Evolutionary conservation across 306 rosid species (phyloP).

Genomic region (Quercus alba): DNA sequence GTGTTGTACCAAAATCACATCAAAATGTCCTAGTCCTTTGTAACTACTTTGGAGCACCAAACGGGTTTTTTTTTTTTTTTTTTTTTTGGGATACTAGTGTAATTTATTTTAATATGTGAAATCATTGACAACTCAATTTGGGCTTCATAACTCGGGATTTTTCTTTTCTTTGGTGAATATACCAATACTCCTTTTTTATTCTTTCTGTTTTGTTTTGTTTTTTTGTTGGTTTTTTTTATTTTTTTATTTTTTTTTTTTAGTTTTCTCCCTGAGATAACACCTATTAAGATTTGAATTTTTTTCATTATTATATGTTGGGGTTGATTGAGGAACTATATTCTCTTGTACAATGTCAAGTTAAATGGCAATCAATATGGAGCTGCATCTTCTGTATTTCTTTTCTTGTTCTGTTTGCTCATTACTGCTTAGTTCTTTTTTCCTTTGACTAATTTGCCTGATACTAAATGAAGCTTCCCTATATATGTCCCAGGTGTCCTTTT

Average conservation of each 20-base stretch:
- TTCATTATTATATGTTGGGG: too few species aligned
- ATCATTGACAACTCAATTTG: conserved; percentile 4
- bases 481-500: conserved; percentile 73
- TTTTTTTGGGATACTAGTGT: too few species aligned
- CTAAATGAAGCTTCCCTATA: conserved; percentile 30
- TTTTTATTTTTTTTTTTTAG: background rate
- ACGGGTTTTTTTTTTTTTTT: too few species aligned
- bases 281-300: too few species aligned
- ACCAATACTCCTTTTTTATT: too few species aligned
- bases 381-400: background rate
- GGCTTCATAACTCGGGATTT: background rate
- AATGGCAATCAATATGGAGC: background rate
- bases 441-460: background rate
- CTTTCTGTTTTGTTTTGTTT: too few species aligned
- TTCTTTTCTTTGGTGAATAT: background rate
- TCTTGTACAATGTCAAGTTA: too few species aligned
- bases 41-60: too few species aligned
- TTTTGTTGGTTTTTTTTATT: background rate
- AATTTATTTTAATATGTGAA: background rate
- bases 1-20: too few species aligned
- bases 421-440: background rate
- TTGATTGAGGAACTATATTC: too few species aligned
- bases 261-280: too few species aligned
- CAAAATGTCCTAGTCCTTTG: too few species aligned
- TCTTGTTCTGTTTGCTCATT: background rate